A percentile compares a stretch with the other conserved stretches of the same genome.
phyloP scores from a whole-genome alignment of 148 eudicot species.

The Cornus suecica region DNA sequence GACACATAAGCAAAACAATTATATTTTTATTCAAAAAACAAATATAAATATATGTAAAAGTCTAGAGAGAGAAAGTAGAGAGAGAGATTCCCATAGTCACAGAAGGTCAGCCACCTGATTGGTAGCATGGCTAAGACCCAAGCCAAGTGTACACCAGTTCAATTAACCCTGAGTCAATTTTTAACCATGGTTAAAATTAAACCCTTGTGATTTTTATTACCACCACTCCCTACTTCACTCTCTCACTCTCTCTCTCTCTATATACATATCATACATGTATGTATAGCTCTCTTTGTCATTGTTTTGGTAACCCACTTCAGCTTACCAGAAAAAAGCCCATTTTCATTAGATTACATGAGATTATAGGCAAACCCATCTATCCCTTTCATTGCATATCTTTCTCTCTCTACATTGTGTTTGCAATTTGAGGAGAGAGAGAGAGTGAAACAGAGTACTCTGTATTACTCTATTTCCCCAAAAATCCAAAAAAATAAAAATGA shows the following conservation, averaged over 20 bases:
- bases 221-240: not conserved
- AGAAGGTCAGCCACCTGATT: slow-evolving; percentile 12
- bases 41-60: too few species aligned
- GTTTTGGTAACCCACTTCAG: slow-evolving; percentile 53
- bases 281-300: slow-evolving; percentile 6
- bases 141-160: slow-evolving; percentile 45
- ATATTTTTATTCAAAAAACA: too few species aligned
- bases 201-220: slow-evolving; percentile 16
- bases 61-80: too few species aligned
- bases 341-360: not conserved
- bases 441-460: too few species aligned
- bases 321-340: slow-evolving; percentile 35
- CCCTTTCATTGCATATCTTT: not conserved
- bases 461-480: not conserved
- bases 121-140: slow-evolving; percentile 48
- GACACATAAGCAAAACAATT: too few species aligned
- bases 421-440: slow-evolving; percentile 2
- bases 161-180: slow-evolving; percentile 10
- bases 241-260: slow-evolving; percentile 6
- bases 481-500: slow-evolving; percentile 43
- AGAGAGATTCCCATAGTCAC: too few species aligned
- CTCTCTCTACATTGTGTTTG: not conserved
- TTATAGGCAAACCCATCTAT: slow-evolving; percentile 20
- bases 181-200: slow-evolving; percentile 15
- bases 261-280: too few species aligned